Base-by-base conservation (phyloP, 257 asterid genomes). In the Coffea eugenioides region DNA sequence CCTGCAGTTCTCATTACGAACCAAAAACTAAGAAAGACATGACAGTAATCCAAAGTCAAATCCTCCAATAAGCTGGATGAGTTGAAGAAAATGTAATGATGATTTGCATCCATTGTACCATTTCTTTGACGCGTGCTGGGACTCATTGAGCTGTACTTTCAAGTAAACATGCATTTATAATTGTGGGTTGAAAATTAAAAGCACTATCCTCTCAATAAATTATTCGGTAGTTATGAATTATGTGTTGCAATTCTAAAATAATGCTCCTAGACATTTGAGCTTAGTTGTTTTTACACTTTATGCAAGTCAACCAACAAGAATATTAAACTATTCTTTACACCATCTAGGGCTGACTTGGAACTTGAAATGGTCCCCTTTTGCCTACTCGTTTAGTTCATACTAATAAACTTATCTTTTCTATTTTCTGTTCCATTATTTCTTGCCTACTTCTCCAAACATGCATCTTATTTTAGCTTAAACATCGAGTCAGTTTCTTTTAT, bases 251-350 rank as follows among this genome's bases (percentile, higher is more conserved):
- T 76, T 20, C 14, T 21, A 61, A 73, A 48, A 13, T 57, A 20
- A 31, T 31, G 25, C 14, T 16, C 31, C 31, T 31, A 36, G 52
- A 71, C 16, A 48, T 48, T 13, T 5, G 61, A 48, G 76, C 14
- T 74, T 45, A 57, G 39, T 6, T 10, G 11, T 56, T 41, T 41
- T 0, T 62, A 14, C 27, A 20, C 21, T 18, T 16, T 31, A 5
- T 10, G 21, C 49, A 75, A 84, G 86, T 81, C 87, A 80, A 49
- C 82, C 82, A 65, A 5, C 71, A 69, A 48, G 73, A 78, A n/a
- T 59, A 36, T 31, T 45, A 81, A 65, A 62, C 69, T 76, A 80
- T 65, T 61, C 52, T 69, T 83, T 74, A 65, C 76, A 51, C 77
- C 83, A 82, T 59, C 80, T n/a, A 36, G 62, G 56, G 70, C 70